Evolutionary conservation across 2,329 filamentous ascomycete species (phyloP).

Genomic region (Knufia fluminis): DNA sequence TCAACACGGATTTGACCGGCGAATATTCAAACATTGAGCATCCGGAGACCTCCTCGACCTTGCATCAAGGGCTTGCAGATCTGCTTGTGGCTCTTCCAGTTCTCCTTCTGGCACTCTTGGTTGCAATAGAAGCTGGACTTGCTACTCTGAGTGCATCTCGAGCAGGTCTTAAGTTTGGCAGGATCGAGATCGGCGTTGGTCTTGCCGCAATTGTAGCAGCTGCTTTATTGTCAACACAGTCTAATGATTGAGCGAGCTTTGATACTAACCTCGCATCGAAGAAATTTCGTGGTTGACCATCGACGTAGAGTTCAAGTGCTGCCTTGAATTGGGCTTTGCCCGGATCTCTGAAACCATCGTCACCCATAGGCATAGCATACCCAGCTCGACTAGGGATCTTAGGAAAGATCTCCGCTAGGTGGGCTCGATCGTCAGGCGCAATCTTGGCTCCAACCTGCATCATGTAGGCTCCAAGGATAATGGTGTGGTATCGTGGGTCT

Average conservation of each 20-base stretch:
- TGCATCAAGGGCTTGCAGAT: constrained; percentile 7
- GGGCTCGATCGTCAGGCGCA: constrained; percentile 1
- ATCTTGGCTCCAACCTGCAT: constrained; percentile 11
- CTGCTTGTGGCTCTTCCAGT: constrained; percentile 11
- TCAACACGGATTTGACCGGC: too few relatives aligned
- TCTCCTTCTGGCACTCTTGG: constrained; percentile 8
- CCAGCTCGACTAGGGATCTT: constrained; percentile 1
- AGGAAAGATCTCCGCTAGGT: constrained; percentile 1
- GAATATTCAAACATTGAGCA: too few relatives aligned
- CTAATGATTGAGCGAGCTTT: not conserved
- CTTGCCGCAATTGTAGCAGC: constrained; percentile 11
- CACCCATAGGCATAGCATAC: constrained; percentile 3
- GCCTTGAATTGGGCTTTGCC: constrained; percentile 11
- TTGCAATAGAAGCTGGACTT: constrained; percentile 7
- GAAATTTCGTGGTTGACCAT: constrained; percentile 10
- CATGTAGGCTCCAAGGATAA: constrained; percentile 10
- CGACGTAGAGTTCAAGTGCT: constrained; percentile 8
- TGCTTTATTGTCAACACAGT: not conserved
- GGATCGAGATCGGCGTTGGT: constrained; percentile 3
- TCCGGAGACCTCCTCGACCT: not conserved
- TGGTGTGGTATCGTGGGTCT: constrained; percentile 1
- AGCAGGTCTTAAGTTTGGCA: constrained; percentile 11
- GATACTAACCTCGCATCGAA: constrained; percentile 5
- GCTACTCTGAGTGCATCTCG: not conserved
- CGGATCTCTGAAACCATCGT: constrained; percentile 8